Conservation (phyloP, 2,329 filamentous ascomycete genomes). For the Colletotrichum sp. region DNA sequence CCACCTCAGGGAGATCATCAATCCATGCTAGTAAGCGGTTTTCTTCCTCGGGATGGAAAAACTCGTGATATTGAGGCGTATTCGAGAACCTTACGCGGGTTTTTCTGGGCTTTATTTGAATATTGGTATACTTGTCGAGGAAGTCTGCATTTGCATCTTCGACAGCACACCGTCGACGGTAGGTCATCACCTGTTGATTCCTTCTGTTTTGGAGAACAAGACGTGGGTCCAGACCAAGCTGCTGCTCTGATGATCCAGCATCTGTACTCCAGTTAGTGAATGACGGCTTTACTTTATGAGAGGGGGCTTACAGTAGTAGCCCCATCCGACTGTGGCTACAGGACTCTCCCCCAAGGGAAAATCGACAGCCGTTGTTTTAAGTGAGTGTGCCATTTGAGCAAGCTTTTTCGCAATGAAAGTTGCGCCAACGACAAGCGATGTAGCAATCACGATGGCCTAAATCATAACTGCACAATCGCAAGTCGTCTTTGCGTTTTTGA, state of each 20-base stretch:
- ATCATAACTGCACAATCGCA: background rate
- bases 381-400: background rate
- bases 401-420: background rate
- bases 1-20: background rate
- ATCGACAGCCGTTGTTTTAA: background rate
- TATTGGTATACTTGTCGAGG: background rate
- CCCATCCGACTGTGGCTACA: background rate
- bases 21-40: background rate
- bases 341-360: background rate
- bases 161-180: background rate
- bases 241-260: background rate
- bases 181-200: background rate
- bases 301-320: background rate
- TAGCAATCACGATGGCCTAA: background rate
- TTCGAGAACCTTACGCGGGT: background rate
- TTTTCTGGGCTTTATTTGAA: background rate
- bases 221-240: background rate
- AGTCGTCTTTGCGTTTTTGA: background rate
- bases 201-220: background rate
- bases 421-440: background rate
- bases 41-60: background rate
- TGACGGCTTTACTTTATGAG: background rate
- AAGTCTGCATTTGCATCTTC: background rate
- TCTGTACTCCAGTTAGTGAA: background rate
- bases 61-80: background rate